These are phyloP conservation scores for Vitis cinerea DNA, from an alignment of 164 flowering plant species.

Conservation along the genomic window DNA sequence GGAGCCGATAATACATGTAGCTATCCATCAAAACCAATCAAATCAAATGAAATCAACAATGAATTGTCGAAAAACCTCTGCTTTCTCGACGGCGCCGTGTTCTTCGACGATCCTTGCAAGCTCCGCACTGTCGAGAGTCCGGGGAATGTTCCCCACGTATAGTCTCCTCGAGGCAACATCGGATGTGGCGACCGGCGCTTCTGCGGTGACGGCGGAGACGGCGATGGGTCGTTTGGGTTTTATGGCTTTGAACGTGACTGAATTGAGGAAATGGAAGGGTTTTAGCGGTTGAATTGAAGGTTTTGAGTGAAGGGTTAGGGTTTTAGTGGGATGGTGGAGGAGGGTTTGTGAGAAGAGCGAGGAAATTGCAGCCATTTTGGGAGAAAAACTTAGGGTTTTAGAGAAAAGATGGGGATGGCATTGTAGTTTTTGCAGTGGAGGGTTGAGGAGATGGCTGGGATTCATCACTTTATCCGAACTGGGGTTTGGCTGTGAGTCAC, in stretches of 20 bases:
- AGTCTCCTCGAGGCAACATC: conserved; percentile 49
- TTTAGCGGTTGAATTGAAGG: conserved; percentile 16
- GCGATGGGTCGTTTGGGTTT: too few relatives aligned
- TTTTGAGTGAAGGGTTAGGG: conserved; percentile 15
- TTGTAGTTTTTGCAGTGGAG: too few relatives aligned
- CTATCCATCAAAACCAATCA: background rate
- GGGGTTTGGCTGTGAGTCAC: too few relatives aligned
- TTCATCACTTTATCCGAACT: too few relatives aligned
- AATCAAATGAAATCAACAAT: background rate
- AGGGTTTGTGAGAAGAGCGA: conserved; percentile 27
- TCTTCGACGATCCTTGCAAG: conserved; percentile 58
- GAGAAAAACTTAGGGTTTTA: background rate
- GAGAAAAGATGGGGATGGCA: background rate
- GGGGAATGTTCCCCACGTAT: conserved; percentile 87
- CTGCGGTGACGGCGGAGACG: conserved; percentile 44
- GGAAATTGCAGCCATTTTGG: conserved; percentile 40
- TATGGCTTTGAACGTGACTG: too few relatives aligned
- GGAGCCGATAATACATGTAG: background rate
- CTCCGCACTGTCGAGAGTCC: conserved; percentile 55
- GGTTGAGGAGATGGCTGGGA: too few relatives aligned
- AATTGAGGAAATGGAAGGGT: conserved; percentile 8
- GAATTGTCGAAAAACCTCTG: conserved; percentile 52
- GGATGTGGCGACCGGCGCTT: conserved; percentile 34
- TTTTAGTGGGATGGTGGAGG: conserved; percentile 18
- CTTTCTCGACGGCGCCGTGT: conserved; percentile 82